Evolutionary conservation across 805 yeast species (phyloP).

Genomic region (Torulaspora indica): DNA sequence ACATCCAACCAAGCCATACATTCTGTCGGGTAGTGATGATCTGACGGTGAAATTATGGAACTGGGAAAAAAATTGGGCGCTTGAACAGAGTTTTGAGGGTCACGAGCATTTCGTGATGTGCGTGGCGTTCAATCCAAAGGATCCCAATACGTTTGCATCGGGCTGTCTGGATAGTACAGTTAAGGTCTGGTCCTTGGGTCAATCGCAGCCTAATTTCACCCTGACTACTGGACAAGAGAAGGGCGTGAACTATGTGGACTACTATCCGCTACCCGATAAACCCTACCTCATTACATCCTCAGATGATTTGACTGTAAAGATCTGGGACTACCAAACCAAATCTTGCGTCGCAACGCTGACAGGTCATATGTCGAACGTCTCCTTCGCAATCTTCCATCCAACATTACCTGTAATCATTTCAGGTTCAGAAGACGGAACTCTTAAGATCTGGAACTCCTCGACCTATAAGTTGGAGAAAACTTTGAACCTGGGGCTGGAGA

Average conservation of each 20-base stretch:
- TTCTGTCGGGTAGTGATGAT: conserved; percentile 88
- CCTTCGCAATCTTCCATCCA: conserved; percentile 98
- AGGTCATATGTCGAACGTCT: conserved; percentile 91
- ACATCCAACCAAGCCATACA: conserved; percentile 87
- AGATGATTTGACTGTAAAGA: conserved; percentile 81
- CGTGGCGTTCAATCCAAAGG: conserved; percentile 93
- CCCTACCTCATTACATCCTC: conserved; percentile 91
- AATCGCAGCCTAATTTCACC: conserved; percentile 84
- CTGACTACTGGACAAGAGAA: conserved; percentile 84
- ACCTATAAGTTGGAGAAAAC: conserved; percentile 93
- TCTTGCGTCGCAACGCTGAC: conserved; percentile 89
- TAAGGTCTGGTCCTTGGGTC: conserved; percentile 92
- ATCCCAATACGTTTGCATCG: conserved; percentile 94
- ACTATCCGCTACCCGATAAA: conserved; percentile 95
- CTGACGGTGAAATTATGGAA: conserved; percentile 91
- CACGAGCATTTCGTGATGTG: conserved; percentile 95
- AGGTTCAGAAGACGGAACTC: conserved; percentile 94
- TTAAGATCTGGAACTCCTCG: conserved; percentile 91
- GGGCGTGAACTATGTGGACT: conserved; percentile 95
- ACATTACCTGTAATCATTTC: conserved; percentile 90
- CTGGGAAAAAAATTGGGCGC: conserved; percentile 92
- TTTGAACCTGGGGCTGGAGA: conserved; percentile 82
- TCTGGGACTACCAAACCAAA: conserved; percentile 98
- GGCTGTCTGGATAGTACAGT: conserved; percentile 96
- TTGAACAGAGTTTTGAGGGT: conserved; percentile 89